A percentile compares a stretch with the other conserved stretches of the same genome.
Evolutionary conservation across 2,329 filamentous ascomycete genomes (phyloP).

Genomic region (Neonectria coccinea): DNA sequence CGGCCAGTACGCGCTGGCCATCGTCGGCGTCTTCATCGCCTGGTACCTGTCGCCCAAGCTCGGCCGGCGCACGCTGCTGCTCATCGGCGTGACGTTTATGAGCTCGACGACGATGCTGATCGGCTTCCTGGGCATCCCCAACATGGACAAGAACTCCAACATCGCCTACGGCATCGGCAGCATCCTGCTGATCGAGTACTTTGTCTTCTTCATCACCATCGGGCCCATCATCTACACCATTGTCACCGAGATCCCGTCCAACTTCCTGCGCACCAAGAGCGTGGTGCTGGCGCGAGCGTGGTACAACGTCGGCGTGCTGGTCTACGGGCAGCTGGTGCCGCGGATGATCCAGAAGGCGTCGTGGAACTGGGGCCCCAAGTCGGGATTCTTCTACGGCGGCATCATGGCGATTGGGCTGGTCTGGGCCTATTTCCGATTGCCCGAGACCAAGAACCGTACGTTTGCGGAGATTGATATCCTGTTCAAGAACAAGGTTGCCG

Average conservation of each 20-base stretch:
- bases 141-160: slow-evolving; percentile 54
- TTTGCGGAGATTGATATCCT: slow-evolving; percentile 68
- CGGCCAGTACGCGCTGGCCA: slow-evolving; percentile 32
- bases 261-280: slow-evolving; percentile 59
- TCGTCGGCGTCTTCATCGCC: slow-evolving; percentile 29
- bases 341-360: slow-evolving; percentile 59
- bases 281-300: slow-evolving; percentile 57
- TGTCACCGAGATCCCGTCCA: slow-evolving; percentile 67
- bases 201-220: slow-evolving; percentile 54
- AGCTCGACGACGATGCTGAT: slow-evolving; percentile 45
- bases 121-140: slow-evolving; percentile 66
- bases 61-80: slow-evolving; percentile 48
- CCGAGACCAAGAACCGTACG: slow-evolving; percentile 65
- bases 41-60: slow-evolving; percentile 24
- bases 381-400: slow-evolving; percentile 58
- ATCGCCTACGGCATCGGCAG: slow-evolving; percentile 59
- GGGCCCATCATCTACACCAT: slow-evolving; percentile 82
- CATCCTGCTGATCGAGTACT: slow-evolving; percentile 57
- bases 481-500: slow-evolving; percentile 59
- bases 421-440: slow-evolving; percentile 66
- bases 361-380: slow-evolving; percentile 61
- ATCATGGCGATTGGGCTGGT: slow-evolving; percentile 57
- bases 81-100: slow-evolving; percentile 57
- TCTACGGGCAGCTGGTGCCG: slow-evolving; percentile 58
- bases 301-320: slow-evolving; percentile 62